A percentile compares a stretch with the other conserved stretches of the same genome.
Conservation (phyloP, 2,329 filamentous ascomycete species). For the Aspergillus intermedius region DNA sequence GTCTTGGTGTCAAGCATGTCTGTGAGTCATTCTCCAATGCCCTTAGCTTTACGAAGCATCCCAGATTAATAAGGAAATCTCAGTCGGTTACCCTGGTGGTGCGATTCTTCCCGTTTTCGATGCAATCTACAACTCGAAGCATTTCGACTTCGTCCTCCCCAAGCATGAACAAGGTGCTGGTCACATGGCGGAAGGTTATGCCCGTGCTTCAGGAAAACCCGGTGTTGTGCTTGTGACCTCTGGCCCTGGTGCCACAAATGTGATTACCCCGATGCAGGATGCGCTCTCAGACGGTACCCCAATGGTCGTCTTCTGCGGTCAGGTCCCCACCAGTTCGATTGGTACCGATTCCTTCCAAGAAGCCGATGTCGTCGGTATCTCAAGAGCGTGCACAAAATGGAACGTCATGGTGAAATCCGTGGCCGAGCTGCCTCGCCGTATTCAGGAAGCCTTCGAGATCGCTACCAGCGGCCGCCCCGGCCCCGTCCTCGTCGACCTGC, state of each 20-base stretch:
- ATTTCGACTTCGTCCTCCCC: conserved; percentile 93
- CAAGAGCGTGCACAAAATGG: conserved; percentile 94
- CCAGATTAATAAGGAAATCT: not conserved
- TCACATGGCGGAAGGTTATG: conserved; percentile 98
- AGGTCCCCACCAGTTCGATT: conserved; percentile 84
- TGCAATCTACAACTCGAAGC: conserved; percentile 95
- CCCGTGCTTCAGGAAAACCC: conserved; percentile 84
- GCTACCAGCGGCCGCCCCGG: conserved; percentile 90
- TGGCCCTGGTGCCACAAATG: conserved; percentile 91
- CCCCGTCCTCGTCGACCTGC: conserved; percentile 89
- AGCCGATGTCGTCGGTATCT: conserved; percentile 90
- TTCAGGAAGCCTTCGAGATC: conserved; percentile 98
- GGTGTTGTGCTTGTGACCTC: conserved; percentile 96
- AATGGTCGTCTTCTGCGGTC: conserved; percentile 90
- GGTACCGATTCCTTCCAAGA: conserved; percentile 97
- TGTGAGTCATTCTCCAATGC: conserved; percentile 55
- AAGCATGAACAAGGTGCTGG: conserved; percentile 96
- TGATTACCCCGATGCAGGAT: conserved; percentile 93
- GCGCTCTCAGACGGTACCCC: conserved; percentile 92
- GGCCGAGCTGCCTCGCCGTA: conserved; percentile 83
- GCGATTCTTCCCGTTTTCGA: conserved; percentile 97
- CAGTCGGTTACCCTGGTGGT: conserved; percentile 85
- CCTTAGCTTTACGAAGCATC: conserved; percentile 3
- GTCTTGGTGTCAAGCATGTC: conserved; percentile 85
- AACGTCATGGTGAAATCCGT: conserved; percentile 98